Percentiles rank a stretch among this genome's conserved stretches.
These are phyloP conservation scores for Diaporthe vaccinii DNA, from an alignment of 2,329 filamentous ascomycete species.

Conservation along the genomic window DNA sequence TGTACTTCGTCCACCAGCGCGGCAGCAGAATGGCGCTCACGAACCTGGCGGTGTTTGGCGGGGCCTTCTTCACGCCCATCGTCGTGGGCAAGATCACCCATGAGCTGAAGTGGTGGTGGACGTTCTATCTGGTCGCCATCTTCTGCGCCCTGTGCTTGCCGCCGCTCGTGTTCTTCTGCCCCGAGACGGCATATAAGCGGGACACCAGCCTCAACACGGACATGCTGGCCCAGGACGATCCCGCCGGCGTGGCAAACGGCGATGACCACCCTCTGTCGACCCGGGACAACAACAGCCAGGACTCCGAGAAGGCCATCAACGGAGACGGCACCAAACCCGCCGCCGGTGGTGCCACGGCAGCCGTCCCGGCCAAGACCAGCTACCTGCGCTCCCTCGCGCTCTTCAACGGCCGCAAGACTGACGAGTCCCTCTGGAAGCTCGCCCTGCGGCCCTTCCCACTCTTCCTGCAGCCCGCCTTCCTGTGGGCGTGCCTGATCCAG, in stretches of 20 bases:
- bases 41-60: slow-evolving; percentile 70
- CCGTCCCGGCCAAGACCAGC: slow-evolving; percentile 64
- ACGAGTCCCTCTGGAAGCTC: slow-evolving; percentile 78
- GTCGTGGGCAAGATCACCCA: slow-evolving; percentile 88
- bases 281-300: slow-evolving; percentile 10
- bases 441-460: slow-evolving; percentile 83
- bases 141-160: slow-evolving; percentile 81
- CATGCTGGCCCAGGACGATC: slow-evolving; percentile 58
- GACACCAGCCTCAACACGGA: slow-evolving; percentile 79
- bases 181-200: slow-evolving; percentile 85
- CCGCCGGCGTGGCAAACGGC: background rate
- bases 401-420: slow-evolving; percentile 86
- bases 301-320: slow-evolving; percentile 22
- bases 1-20: slow-evolving; percentile 90
- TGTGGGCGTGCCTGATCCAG: slow-evolving; percentile 86
- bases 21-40: slow-evolving; percentile 89
- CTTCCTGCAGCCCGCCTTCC: slow-evolving; percentile 85
- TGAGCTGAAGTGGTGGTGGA: slow-evolving; percentile 85
- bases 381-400: slow-evolving; percentile 73
- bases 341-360: slow-evolving; percentile 1
- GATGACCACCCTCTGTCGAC: slow-evolving; percentile 3
- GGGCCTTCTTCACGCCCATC: slow-evolving; percentile 81
- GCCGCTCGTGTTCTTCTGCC: slow-evolving; percentile 81
- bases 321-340: slow-evolving; percentile 49
- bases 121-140: slow-evolving; percentile 89